Conservation (phyloP, 306 rosid genomes). For the Vigna trinervia region DNA sequence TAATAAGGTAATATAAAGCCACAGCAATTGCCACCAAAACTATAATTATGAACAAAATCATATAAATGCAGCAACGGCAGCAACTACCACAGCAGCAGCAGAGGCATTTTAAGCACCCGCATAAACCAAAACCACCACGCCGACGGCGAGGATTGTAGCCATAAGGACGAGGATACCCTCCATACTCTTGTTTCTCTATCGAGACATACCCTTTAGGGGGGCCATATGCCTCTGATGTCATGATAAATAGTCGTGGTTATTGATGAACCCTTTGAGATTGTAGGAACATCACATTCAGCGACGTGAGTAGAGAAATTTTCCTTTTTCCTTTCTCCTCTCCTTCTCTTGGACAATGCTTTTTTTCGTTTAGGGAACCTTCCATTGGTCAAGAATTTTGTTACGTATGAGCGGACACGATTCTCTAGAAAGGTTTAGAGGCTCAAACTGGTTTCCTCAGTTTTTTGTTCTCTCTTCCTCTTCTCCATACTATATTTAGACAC, state of each 20-base stretch:
- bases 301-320: background rate
- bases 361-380: constrained; percentile 27
- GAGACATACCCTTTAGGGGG: constrained; percentile 7
- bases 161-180: background rate
- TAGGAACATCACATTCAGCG: background rate
- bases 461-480: background rate
- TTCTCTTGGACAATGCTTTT: background rate
- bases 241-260: constrained; percentile 18
- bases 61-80: constrained; percentile 21
- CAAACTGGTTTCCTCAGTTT: constrained; percentile 18
- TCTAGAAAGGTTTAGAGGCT: constrained; percentile 23
- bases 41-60: constrained; percentile 21
- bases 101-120: background rate
- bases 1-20: background rate
- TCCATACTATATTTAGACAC: constrained; percentile 38
- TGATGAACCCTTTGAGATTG: constrained; percentile 23
- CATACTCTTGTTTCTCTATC: background rate
- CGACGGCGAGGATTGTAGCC: constrained; percentile 27
- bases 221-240: constrained; percentile 9
- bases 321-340: constrained; percentile 26
- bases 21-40: background rate
- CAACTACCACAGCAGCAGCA: constrained; percentile 24
- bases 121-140: background rate
- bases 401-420: constrained; percentile 48
- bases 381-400: constrained; percentile 54